These are phyloP conservation scores for Rhizopus sp. DNA, from an alignment of 371 early-diverging fungal genomes.

Conservation along the genomic window DNA sequence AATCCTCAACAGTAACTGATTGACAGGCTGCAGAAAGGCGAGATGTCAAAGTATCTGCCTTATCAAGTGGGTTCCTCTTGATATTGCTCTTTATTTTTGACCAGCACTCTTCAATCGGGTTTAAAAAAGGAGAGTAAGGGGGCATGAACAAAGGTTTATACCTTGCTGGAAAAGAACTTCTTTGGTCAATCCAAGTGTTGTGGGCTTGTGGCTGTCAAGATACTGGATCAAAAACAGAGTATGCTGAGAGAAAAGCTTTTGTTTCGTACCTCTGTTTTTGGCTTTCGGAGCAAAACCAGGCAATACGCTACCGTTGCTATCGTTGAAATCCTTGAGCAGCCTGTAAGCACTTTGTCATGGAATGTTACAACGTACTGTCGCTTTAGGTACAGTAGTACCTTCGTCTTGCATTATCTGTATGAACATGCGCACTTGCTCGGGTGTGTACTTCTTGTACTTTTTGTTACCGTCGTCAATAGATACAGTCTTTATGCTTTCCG, in stretches of 20 bases:
- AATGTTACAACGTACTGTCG: slow-evolving; percentile 13
- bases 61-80: no score
- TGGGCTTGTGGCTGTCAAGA: slow-evolving; percentile 8
- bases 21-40: no score
- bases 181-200: slow-evolving; percentile 5
- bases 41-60: no score
- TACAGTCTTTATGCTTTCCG: slow-evolving; percentile 6
- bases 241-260: slow-evolving; percentile 10
- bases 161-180: slow-evolving; percentile 2
- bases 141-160: no score
- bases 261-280: slow-evolving; percentile 13
- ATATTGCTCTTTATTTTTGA: no score
- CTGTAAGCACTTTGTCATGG: slow-evolving; percentile 15
- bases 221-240: slow-evolving; percentile 8
- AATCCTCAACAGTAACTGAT: no score
- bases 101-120: no score
- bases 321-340: slow-evolving; percentile 14
- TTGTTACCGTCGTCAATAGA: slow-evolving; percentile 7
- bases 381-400: slow-evolving; percentile 13
- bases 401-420: slow-evolving; percentile 17
- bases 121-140: no score
- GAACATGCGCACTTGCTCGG: slow-evolving; percentile 14
- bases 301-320: slow-evolving; percentile 13
- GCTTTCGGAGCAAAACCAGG: slow-evolving; percentile 16
- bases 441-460: slow-evolving; percentile 16